A percentile compares a stretch with the other conserved stretches of the same genome.
phyloP scores from a whole-genome alignment of 805 yeast species.

The Candida easanensis region DNA sequence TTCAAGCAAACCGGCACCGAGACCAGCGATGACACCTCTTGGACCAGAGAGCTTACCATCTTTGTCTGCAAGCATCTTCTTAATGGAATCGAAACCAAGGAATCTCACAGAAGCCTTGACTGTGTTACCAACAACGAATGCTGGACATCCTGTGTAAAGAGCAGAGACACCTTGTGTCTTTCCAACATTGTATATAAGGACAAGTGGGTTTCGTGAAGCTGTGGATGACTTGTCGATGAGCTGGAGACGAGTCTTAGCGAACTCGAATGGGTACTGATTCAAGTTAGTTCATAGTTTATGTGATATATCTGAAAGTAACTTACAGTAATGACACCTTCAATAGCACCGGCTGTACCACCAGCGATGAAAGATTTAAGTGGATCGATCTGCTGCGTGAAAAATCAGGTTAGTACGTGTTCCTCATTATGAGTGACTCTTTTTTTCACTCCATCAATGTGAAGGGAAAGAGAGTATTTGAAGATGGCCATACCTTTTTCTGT shows the following conservation, averaged over 20 bases:
- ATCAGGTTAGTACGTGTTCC: neutral
- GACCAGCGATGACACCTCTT: constrained; percentile 92
- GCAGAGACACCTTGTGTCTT: constrained; percentile 75
- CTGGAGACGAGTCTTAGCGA: constrained; percentile 92
- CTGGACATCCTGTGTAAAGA: constrained; percentile 93
- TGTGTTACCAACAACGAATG: constrained; percentile 93
- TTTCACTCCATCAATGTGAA: no score
- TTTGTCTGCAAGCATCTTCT: constrained; percentile 70
- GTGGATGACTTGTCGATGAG: constrained; percentile 63
- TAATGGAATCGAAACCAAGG: constrained; percentile 87
- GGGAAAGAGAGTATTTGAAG: no score
- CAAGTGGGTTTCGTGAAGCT: constrained; percentile 79
- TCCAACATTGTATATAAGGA: constrained; percentile 71
- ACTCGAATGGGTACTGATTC: constrained; percentile 80
- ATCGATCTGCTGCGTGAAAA: constrained; percentile 42
- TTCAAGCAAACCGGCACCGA: constrained; percentile 94
- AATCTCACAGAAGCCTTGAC: constrained; percentile 95
- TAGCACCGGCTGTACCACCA: constrained; percentile 96
- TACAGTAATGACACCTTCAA: constrained; percentile 79
- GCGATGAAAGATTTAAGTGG: constrained; percentile 84
- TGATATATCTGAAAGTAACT: neutral
- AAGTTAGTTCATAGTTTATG: constrained; percentile 20
- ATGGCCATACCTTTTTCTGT: no score
- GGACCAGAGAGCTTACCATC: constrained; percentile 87
- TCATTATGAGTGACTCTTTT: neutral